phyloP scores from a whole-genome alignment of 345 rosid species.

The Isatis tinctoria region DNA sequence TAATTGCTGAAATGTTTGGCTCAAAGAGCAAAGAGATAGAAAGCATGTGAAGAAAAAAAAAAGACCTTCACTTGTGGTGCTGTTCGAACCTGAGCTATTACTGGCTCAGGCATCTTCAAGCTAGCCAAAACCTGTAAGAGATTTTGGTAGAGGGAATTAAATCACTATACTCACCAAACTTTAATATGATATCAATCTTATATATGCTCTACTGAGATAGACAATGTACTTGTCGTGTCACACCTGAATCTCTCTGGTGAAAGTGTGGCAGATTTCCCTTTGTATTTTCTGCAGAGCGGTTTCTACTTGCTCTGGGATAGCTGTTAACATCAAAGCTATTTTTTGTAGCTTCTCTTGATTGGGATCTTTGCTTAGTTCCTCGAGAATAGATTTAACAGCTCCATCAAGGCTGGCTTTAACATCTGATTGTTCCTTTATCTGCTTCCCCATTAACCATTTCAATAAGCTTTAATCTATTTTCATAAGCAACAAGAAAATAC shows the following conservation, averaged over 20 bases:
- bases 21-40: not conserved
- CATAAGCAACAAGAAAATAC: conserved; percentile 8
- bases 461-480: conserved; percentile 16
- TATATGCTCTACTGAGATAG: not conserved
- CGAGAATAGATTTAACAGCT: conserved; percentile 59
- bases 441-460: conserved; percentile 31
- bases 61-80: conserved; percentile 44
- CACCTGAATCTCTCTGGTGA: conserved; percentile 62
- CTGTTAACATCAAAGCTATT: conserved; percentile 43
- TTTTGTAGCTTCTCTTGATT: conserved; percentile 49
- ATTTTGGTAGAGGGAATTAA: not conserved
- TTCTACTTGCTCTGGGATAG: conserved; percentile 58
- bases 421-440: conserved; percentile 68
- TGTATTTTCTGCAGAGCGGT: conserved; percentile 46
- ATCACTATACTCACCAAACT: not conserved
- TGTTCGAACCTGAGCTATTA: conserved; percentile 31
- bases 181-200: not conserved
- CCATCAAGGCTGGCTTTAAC: conserved; percentile 52
- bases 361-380: conserved; percentile 47
- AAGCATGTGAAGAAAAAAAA: conserved; percentile 19
- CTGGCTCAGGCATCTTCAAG: conserved; percentile 35
- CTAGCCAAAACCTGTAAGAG: conserved; percentile 42
- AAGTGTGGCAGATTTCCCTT: conserved; percentile 46
- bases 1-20: conserved; percentile 1
- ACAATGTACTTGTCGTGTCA: not conserved